Evolutionary conservation across 345 rosid species (phyloP).

Genomic region (Bretschneidera sinensis): DNA sequence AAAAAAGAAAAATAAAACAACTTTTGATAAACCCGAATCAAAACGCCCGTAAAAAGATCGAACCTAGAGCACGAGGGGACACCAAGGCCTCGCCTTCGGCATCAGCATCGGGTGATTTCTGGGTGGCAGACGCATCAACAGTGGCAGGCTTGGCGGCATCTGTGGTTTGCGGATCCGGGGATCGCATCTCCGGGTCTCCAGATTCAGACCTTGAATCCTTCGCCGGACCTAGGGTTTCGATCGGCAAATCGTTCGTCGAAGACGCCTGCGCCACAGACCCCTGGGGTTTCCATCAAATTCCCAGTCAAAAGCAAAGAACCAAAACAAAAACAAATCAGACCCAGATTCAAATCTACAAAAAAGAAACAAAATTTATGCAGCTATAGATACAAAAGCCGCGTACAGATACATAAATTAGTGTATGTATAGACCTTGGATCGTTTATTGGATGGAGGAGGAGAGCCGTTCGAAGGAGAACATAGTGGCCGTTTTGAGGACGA

Average conservation of each 20-base stretch:
- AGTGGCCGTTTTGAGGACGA: conserved; percentile 80
- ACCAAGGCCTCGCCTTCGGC: conserved; percentile 44
- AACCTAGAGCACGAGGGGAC: conserved; percentile 51
- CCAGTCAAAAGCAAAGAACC: conserved; percentile 16
- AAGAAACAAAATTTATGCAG: background rate
- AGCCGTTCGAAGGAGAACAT: conserved; percentile 45
- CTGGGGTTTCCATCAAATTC: conserved; percentile 31
- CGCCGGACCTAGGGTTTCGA: conserved; percentile 30
- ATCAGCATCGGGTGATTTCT: conserved; percentile 45
- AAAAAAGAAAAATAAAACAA: conserved; percentile 8
- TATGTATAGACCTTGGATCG: conserved; percentile 64
- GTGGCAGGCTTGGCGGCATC: conserved; percentile 37
- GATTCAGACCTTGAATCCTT: conserved; percentile 55
- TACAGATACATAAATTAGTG: conserved; percentile 5
- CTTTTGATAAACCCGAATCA: background rate
- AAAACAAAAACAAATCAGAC: background rate
- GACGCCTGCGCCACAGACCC: conserved; percentile 54
- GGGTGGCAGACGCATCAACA: conserved; percentile 29
- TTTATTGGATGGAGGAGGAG: conserved; percentile 42
- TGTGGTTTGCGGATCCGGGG: conserved; percentile 56
- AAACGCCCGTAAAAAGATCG: conserved; percentile 31
- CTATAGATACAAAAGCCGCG: background rate
- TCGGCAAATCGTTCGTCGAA: conserved; percentile 41
- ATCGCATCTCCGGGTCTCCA: conserved; percentile 50
- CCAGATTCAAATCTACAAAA: conserved; percentile 21